A percentile compares a stretch with the other conserved stretches of the same genome.
Conservation (phyloP, 2,329 filamentous ascomycete species). For the Talaromyces sp. region DNA sequence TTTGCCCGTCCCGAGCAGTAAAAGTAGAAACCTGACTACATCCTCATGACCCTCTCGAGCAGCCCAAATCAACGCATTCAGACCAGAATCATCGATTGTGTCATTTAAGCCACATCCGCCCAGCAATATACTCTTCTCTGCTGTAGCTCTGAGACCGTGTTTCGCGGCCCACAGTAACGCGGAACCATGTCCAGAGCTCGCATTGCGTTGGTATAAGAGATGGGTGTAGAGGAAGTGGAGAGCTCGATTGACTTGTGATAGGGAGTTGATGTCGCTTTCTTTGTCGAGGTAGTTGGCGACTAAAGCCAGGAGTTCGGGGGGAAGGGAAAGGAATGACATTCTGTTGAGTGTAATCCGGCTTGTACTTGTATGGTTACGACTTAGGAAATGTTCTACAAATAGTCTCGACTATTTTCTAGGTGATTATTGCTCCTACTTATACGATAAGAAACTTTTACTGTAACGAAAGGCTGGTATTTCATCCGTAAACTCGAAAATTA, state of each 20-base stretch:
- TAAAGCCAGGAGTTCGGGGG: neutral
- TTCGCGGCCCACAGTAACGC: constrained; percentile 13
- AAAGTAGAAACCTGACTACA: neutral
- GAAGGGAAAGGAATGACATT: constrained; percentile 3
- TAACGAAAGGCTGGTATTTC: neutral
- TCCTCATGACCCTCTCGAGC: neutral
- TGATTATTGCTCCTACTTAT: neutral
- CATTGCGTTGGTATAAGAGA: neutral
- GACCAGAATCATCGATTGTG: neutral
- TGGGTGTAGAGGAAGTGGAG: neutral
- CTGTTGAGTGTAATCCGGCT: neutral
- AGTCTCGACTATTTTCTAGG: neutral
- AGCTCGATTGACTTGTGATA: neutral
- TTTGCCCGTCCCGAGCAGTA: neutral
- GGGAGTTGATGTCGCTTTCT: constrained; percentile 5
- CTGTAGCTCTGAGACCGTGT: neutral
- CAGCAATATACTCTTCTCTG: neutral
- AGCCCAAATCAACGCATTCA: neutral
- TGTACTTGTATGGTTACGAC: no score
- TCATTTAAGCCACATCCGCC: neutral
- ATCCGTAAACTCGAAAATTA: neutral
- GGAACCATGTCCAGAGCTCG: neutral
- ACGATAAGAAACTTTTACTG: neutral
- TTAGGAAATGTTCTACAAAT: neutral
- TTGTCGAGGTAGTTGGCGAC: neutral